Base-by-base conservation (phyloP, 2,329 filamentous ascomycete species). In the Penicillium sp. region DNA sequence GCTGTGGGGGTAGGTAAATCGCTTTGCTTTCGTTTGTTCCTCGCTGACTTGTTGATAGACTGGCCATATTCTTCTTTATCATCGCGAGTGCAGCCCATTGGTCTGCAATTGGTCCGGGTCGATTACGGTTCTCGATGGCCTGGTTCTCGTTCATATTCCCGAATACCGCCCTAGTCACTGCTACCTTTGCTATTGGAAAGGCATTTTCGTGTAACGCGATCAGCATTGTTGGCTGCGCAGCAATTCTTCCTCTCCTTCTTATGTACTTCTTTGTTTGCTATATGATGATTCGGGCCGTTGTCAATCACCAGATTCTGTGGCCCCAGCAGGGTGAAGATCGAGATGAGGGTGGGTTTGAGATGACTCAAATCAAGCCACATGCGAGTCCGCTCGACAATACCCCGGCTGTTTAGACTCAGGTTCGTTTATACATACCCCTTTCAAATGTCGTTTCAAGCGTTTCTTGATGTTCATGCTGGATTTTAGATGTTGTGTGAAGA, bases 131-230 rank as follows among this genome's bases (percentile, higher is more conserved):
- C 60, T 84, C 86, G 14, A 90, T 93, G 86, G 87, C 84, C 1
- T 94, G 87, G 83, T 93, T 85, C 68, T 87, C 82, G 3, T 91
- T 90, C 65, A 77, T 90, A 4, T 90, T 90, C 59, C 86, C 87
- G 1, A 89, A 90, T 57, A 90, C 86, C 0, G 86, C 85, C 0
- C 69, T 89, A 49, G 79, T 78, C 29, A 86, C 84, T 0, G 85
- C 86, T 0, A 93, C 87, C 0, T 82, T 86, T 54, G 79, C 84
- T 2, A 77, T 93, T 40, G 85, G 80, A 0, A 74, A 76, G 8
- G 81, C 81, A 0, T 79, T 87, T 36, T 68, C 77, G 1, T 80
- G 74, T 54, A 65, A 67, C 5, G 76, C 81, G 0, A 78, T 93
- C 34, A 70, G 81, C 34, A 77, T 89, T 8, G 69, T 87, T 26